Evolutionary conservation across 2,329 filamentous ascomycete genomes (phyloP).

Genomic region (Fusarium sp.): DNA sequence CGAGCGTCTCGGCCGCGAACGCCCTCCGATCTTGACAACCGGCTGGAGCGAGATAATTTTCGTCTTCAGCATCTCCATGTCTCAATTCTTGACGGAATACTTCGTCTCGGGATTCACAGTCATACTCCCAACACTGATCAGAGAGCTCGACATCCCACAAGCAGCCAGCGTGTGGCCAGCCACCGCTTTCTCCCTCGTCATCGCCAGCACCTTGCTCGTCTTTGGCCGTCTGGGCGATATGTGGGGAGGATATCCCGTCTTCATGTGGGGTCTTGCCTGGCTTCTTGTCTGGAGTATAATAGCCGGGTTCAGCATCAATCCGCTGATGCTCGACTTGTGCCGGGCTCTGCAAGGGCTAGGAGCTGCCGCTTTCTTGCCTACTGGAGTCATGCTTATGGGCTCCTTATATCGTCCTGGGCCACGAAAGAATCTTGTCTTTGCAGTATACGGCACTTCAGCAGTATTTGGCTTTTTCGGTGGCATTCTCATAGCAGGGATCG

Average conservation of each 20-base stretch:
- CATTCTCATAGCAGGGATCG: constrained; percentile 8
- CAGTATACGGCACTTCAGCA: constrained; percentile 9
- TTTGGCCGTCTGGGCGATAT: constrained; percentile 14
- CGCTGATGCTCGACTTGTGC: constrained; percentile 5
- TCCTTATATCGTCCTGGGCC: constrained; percentile 15
- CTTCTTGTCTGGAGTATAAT: constrained; percentile 9
- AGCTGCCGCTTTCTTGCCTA: constrained; percentile 9
- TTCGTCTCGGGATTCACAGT: constrained; percentile 15
- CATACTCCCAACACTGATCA: constrained; percentile 11
- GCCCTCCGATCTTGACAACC: too few relatives aligned
- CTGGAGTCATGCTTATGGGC: constrained; percentile 6
- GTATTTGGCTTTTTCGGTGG: constrained; percentile 10
- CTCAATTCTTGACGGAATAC: background rate
- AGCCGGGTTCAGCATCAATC: constrained; percentile 11
- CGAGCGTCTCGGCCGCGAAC: too few relatives aligned
- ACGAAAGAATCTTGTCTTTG: constrained; percentile 17
- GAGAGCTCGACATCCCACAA: constrained; percentile 16
- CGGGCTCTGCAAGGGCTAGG: constrained; percentile 15
- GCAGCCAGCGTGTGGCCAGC: constrained; percentile 12
- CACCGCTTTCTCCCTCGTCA: constrained; percentile 16
- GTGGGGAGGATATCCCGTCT: constrained; percentile 7
- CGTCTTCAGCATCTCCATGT: too few relatives aligned
- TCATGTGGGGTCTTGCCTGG: constrained; percentile 10
- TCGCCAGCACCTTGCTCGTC: constrained; percentile 1
- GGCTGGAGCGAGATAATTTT: too few relatives aligned